Base-by-base conservation (phyloP, 805 yeast species). In the Cyberlindnera japonica region DNA sequence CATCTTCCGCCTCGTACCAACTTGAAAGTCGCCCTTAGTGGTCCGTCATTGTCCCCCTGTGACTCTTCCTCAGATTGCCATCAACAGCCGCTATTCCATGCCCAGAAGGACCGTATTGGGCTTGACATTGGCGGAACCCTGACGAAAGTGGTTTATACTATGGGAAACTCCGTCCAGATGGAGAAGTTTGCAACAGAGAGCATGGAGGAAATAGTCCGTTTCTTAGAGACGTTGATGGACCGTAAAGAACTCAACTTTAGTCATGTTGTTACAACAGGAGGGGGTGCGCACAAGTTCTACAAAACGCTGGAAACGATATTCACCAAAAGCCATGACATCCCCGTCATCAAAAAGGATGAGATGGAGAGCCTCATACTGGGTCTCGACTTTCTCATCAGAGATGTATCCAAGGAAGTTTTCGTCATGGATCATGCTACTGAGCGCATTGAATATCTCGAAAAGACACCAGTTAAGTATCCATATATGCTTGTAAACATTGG, bases 71-170 rank as follows among this genome's bases (percentile, higher is more conserved):
- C 9, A 6, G 18, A n/a, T n/a, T n/a, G n/a, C n/a, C n/a, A n/a
- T n/a, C n/a, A n/a, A n/a, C n/a, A n/a, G n/a, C n/a, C n/a, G n/a
- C n/a, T n/a, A n/a, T n/a, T n/a, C n/a, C n/a, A n/a, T n/a, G n/a
- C n/a, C n/a, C n/a, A n/a, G n/a, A n/a, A n/a, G 10, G 28, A 35
- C 36, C 95, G 83, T 50, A 74, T 93, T 10, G 88, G 96, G 2
- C 79, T 91, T 2, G 99, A 93, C 56, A 91, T 91, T 45, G 99
- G 99, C 23, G 99, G 99, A 0, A 83, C 97, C 0, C 67, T 93
- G 38, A 91, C 97, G 6, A 93, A 93, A 57, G 70, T 91, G 31
- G 91, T 90, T 0, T 91, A 86, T 55, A 41, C 49, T 4, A 45
- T 49, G 21, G 83, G 83, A 3, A 83, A 82, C 3, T 52, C 74